phyloP scores from a whole-genome alignment of 768 basidiomycete species.

The Kwoniella sp. region DNA sequence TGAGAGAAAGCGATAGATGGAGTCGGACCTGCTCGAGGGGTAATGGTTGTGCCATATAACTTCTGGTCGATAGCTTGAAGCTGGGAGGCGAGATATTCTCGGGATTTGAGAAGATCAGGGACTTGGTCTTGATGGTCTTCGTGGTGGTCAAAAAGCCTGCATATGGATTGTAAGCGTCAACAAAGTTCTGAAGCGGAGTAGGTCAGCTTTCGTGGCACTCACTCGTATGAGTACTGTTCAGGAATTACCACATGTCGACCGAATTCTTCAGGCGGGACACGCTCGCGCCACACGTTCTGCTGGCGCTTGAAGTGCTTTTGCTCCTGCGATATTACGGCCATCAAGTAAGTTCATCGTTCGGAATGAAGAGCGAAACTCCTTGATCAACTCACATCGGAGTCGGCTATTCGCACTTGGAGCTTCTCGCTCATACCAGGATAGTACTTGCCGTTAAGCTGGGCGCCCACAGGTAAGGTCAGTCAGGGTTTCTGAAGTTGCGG shows the following conservation, averaged over 20 bases:
- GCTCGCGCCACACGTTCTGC: constrained; percentile 15
- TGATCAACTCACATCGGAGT: constrained; percentile 38
- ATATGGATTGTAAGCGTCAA: no score
- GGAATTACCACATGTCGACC: background rate
- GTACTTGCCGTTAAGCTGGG: constrained; percentile 36
- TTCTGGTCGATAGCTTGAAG: constrained; percentile 11
- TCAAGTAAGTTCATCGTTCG: no score
- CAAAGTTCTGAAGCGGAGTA: no score
- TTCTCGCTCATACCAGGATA: constrained; percentile 26
- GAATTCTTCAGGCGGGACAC: background rate
- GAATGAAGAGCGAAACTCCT: no score
- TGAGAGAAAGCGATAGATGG: background rate
- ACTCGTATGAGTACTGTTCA: constrained; percentile 4
- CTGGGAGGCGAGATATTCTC: constrained; percentile 14
- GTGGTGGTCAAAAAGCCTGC: background rate
- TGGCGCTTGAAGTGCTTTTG: constrained; percentile 27
- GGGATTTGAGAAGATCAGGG: constrained; percentile 7
- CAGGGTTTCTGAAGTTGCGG: no score
- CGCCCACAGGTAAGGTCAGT: no score
- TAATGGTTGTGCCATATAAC: constrained; percentile 2
- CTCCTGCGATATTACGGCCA: constrained; percentile 14
- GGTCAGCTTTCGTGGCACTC: no score
- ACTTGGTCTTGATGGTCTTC: background rate
- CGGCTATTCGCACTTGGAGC: constrained; percentile 40
- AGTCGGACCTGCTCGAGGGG: background rate